phyloP scores from a whole-genome alignment of 2,329 filamentous ascomycete genomes.

The Neopestalotiopsis clavispora region DNA sequence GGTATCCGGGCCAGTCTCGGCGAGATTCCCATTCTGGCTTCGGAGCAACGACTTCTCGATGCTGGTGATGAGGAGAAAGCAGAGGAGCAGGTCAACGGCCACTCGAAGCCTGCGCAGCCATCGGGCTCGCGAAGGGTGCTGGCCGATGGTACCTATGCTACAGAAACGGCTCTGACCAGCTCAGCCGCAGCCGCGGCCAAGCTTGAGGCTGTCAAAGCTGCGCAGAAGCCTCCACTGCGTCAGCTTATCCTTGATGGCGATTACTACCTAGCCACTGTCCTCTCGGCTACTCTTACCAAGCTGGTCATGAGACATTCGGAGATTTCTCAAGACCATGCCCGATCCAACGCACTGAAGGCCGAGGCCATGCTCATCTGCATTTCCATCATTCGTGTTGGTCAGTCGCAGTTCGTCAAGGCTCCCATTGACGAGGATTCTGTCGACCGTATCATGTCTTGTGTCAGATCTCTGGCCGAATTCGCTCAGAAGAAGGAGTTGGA shows the following conservation, averaged over 20 bases:
- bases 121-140: conserved; percentile 89
- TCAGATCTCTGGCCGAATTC: conserved; percentile 90
- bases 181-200: conserved; percentile 88
- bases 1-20: conserved; percentile 90
- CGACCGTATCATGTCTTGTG: conserved; percentile 98
- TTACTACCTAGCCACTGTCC: conserved; percentile 92
- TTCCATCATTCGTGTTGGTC: conserved; percentile 94
- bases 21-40: conserved; percentile 95
- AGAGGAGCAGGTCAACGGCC: conserved; percentile 75
- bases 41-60: conserved; percentile 89
- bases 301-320: conserved; percentile 97
- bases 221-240: conserved; percentile 91
- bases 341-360: conserved; percentile 91
- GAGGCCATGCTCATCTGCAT: conserved; percentile 99
- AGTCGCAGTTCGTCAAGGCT: conserved; percentile 98
- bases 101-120: conserved; percentile 75
- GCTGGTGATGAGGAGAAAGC: conserved; percentile 77
- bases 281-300: conserved; percentile 96
- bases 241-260: conserved; percentile 97
- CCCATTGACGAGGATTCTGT: conserved; percentile 97
- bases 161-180: conserved; percentile 93
- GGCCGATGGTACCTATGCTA: conserved; percentile 96
- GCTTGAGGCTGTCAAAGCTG: conserved; percentile 94
- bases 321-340: conserved; percentile 82
- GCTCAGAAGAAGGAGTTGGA: conserved; percentile 88